phyloP scores from a whole-genome alignment of 352 stramenopile species.

The Pythium folliculosum region DNA sequence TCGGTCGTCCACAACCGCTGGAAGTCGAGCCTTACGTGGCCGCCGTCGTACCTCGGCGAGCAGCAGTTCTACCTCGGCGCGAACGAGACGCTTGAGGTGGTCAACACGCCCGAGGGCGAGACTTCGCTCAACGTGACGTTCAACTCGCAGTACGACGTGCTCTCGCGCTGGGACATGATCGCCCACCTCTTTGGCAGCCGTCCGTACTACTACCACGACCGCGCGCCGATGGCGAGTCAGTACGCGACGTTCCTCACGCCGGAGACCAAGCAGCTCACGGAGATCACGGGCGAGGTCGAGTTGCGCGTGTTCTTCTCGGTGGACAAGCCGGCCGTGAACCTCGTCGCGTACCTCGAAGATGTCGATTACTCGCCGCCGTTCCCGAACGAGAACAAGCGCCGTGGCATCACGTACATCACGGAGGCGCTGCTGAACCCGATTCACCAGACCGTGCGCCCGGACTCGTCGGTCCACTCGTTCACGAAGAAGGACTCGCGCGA shows the following conservation, averaged over 20 bases:
- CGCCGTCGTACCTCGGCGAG: slow-evolving; percentile 56
- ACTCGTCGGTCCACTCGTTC: slow-evolving; percentile 74
- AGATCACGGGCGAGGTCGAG: slow-evolving; percentile 75
- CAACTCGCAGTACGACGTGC: slow-evolving; percentile 49
- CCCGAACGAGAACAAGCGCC: slow-evolving; percentile 80
- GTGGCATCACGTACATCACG: slow-evolving; percentile 79
- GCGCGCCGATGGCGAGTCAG: slow-evolving; percentile 45
- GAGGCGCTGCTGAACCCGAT: slow-evolving; percentile 74
- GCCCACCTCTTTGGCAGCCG: slow-evolving; percentile 71
- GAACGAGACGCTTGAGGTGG: slow-evolving; percentile 51
- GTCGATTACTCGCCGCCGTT: slow-evolving; percentile 72
- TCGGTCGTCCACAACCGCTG: slow-evolving; percentile 75
- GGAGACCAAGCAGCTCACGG: slow-evolving; percentile 43
- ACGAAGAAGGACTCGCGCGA: slow-evolving; percentile 53
- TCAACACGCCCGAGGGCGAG: slow-evolving; percentile 39
- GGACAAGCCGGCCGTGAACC: slow-evolving; percentile 58
- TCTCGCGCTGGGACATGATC: slow-evolving; percentile 74
- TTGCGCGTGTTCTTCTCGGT: slow-evolving; percentile 84
- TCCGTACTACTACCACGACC: slow-evolving; percentile 82
- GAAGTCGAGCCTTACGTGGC: slow-evolving; percentile 67
- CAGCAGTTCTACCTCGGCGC: slow-evolving; percentile 54
- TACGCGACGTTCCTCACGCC: slow-evolving; percentile 68
- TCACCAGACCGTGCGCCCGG: slow-evolving; percentile 58
- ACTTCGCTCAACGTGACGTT: slow-evolving; percentile 41
- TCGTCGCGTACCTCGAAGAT: slow-evolving; percentile 79